These are phyloP conservation scores for Chrysopogon serrulatus DNA, from an alignment of 176 grass and related monocot genomes.

Conservation along the genomic window DNA sequence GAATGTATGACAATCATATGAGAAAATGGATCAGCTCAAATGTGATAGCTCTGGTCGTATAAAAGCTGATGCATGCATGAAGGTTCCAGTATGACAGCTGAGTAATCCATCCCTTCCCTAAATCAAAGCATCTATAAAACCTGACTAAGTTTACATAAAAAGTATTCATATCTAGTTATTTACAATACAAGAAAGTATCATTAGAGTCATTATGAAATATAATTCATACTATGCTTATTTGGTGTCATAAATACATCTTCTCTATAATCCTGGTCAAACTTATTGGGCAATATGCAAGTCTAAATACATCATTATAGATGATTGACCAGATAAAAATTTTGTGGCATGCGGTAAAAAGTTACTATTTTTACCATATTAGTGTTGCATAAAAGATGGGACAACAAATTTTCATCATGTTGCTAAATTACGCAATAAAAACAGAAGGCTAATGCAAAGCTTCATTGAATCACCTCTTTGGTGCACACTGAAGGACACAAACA, in stretches of 20 bases:
- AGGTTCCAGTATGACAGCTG: neutral
- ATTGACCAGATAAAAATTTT: neutral
- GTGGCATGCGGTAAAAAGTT: neutral
- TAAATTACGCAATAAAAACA: conserved; percentile 1
- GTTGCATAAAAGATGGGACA: neutral
- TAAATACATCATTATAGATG: neutral
- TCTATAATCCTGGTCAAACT: neutral
- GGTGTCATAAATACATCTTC: neutral
- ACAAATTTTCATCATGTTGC: neutral
- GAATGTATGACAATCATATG: neutral
- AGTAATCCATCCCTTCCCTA: neutral
- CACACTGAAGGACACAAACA: conserved; percentile 37
- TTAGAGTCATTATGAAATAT: neutral
- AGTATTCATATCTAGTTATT: neutral
- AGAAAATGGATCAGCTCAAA: neutral
- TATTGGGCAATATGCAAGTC: neutral
- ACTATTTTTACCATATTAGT: neutral
- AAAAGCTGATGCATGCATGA: neutral
- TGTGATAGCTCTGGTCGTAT: neutral
- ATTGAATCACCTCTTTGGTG: neutral
- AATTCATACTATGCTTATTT: neutral
- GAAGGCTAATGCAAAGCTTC: neutral
- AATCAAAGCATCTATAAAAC: neutral
- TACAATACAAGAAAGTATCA: neutral
- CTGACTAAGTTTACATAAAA: neutral